Evolutionary conservation across 768 basidiomycete species (phyloP).

Genomic region (Tulasnella sp.): DNA sequence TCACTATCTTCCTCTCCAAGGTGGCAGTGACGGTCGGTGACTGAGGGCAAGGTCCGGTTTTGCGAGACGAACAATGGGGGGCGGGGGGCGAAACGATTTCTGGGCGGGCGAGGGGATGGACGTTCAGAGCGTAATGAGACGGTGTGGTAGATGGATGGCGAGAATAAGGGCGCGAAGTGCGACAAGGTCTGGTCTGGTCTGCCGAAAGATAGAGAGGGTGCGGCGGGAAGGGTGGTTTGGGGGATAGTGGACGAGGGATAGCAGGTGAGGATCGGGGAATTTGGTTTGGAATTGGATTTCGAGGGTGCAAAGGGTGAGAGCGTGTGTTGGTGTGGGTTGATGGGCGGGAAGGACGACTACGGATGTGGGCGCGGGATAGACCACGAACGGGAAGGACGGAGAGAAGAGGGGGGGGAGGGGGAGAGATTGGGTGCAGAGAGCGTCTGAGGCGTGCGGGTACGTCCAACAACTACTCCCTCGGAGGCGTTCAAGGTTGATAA

Average conservation of each 20-base stretch:
- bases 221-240: not conserved
- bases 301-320: not conserved
- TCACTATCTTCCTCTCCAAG: not conserved
- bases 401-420: not conserved
- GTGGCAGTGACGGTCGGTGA: not conserved
- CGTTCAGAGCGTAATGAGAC: no score
- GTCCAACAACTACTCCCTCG: not conserved
- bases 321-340: no score
- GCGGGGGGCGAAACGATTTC: no score
- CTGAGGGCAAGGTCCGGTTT: not conserved
- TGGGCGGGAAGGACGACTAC: not conserved
- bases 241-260: not conserved
- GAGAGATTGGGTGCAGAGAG: not conserved
- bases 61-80: no score
- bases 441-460: not conserved
- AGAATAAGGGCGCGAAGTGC: no score
- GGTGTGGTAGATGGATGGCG: no score
- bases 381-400: not conserved
- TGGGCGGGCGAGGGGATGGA: no score
- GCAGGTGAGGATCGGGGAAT: not conserved
- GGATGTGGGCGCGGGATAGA: constrained; percentile 2
- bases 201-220: no score
- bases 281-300: not conserved
- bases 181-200: no score
- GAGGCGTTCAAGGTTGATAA: no score